phyloP scores from a whole-genome alignment of 2,329 filamentous ascomycete genomes.

The Fusarium penzigii region DNA sequence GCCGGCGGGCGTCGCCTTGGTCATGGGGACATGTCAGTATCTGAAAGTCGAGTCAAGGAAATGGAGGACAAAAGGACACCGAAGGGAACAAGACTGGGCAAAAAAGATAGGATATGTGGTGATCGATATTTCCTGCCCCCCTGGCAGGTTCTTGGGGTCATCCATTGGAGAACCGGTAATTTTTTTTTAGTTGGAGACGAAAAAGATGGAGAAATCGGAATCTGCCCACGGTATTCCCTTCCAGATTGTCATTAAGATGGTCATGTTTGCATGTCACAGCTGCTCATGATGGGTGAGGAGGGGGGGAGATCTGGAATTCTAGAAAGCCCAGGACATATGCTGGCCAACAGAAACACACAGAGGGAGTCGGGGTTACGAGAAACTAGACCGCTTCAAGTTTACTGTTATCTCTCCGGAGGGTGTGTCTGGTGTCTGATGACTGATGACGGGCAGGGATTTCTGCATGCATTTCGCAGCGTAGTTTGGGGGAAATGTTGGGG shows the following conservation, averaged over 20 bases:
- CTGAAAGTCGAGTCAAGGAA: background rate
- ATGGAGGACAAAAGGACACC: background rate
- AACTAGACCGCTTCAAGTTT: constrained; percentile 16
- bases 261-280: constrained; percentile 16
- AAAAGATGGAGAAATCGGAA: constrained; percentile 12
- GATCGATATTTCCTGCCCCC: background rate
- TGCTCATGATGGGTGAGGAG: too few species aligned
- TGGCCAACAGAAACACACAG: constrained; percentile 16
- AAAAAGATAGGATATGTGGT: constrained; percentile 30
- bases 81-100: constrained; percentile 18
- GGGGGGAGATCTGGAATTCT: constrained; percentile 3
- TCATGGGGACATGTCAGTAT: background rate
- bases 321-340: constrained; percentile 6
- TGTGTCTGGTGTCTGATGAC: constrained; percentile 18
- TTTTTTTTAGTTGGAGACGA: constrained; percentile 6
- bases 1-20: constrained; percentile 15
- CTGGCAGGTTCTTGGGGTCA: constrained; percentile 18
- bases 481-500: background rate
- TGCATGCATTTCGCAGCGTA: background rate
- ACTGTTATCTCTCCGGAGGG: constrained; percentile 1
- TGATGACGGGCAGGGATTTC: constrained; percentile 12
- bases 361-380: background rate
- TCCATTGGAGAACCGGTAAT: constrained; percentile 20
- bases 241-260: constrained; percentile 18
- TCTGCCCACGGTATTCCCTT: background rate